Evolutionary conservation across 305 asterid genomes (phyloP).

Genomic region (Withania somnifera): DNA sequence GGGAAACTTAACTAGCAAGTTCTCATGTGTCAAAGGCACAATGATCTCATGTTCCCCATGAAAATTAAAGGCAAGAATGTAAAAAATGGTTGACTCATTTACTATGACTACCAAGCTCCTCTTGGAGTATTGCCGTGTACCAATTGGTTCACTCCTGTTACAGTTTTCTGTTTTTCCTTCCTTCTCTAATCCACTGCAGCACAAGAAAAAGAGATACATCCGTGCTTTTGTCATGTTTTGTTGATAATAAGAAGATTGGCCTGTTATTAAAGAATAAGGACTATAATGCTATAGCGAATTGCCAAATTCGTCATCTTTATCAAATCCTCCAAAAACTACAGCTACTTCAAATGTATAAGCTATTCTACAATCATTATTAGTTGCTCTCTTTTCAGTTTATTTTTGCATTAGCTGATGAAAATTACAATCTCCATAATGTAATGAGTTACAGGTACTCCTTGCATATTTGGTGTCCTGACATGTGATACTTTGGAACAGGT

Average conservation of each 20-base stretch:
- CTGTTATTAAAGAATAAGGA: not conserved
- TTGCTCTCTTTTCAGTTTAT: not conserved
- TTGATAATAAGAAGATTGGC: not conserved
- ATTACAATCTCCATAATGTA: not conserved
- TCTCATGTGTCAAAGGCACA: not conserved
- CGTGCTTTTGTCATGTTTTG: not conserved
- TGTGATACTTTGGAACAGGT: slow-evolving; percentile 97
- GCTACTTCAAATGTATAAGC: not conserved
- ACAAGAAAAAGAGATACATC: not conserved
- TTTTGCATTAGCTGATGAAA: not conserved
- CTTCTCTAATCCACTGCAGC: not conserved
- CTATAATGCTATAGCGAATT: not conserved
- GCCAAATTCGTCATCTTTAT: not conserved
- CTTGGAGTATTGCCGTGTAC: not conserved
- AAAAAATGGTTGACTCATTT: not conserved
- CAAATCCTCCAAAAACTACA: not conserved
- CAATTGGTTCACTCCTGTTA: not conserved
- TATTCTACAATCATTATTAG: not conserved
- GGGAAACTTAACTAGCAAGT: too few species aligned
- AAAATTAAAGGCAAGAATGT: not conserved
- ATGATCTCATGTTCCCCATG: not conserved
- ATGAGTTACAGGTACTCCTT: slow-evolving; percentile 64
- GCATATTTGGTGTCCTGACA: slow-evolving; percentile 86
- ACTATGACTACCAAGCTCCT: not conserved
- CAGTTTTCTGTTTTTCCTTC: not conserved